Percentiles rank a stretch among this genome's conserved stretches.
These are phyloP conservation scores for Monosporascus sp. DNA, from an alignment of 2,329 filamentous ascomycete species.

Conservation along the genomic window DNA sequence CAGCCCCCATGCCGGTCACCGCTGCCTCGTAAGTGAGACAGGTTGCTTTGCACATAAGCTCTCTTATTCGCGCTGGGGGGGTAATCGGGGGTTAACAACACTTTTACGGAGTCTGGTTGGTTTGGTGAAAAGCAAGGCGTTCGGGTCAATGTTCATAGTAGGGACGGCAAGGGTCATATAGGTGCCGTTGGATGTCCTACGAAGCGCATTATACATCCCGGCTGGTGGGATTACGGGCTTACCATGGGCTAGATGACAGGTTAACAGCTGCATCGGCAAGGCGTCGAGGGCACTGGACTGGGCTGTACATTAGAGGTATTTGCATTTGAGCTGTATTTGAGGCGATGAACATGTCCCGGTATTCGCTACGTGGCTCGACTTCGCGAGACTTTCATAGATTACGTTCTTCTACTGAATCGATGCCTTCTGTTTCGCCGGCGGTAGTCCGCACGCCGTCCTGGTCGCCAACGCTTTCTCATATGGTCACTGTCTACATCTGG, in stretches of 20 bases:
- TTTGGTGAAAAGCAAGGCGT: slow-evolving; percentile 25
- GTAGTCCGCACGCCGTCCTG: too few relatives aligned
- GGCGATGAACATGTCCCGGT: not conserved
- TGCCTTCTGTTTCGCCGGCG: too few relatives aligned
- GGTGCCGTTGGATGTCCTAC: not conserved
- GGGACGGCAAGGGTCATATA: slow-evolving; percentile 3
- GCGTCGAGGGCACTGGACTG: slow-evolving; percentile 7
- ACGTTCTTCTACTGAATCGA: too few relatives aligned
- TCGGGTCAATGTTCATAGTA: slow-evolving; percentile 14
- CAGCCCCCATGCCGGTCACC: slow-evolving; percentile 42
- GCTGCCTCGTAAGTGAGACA: slow-evolving; percentile 32
- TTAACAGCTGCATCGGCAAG: slow-evolving; percentile 6
- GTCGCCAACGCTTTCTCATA: too few relatives aligned
- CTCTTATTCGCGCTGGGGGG: not conserved
- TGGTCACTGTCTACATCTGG: too few relatives aligned
- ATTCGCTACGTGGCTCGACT: not conserved
- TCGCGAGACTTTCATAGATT: too few relatives aligned
- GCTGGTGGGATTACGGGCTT: not conserved
- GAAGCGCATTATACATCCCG: not conserved
- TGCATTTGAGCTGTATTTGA: slow-evolving; percentile 1
- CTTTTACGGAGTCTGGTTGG: slow-evolving; percentile 11
- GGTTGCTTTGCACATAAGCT: not conserved
- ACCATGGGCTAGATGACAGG: slow-evolving; percentile 2
- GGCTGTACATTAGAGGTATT: slow-evolving; percentile 17
- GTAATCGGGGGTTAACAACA: too few relatives aligned